Base-by-base conservation (phyloP, 2,329 filamentous ascomycete genomes). In the Verticillium klebahnii region DNA sequence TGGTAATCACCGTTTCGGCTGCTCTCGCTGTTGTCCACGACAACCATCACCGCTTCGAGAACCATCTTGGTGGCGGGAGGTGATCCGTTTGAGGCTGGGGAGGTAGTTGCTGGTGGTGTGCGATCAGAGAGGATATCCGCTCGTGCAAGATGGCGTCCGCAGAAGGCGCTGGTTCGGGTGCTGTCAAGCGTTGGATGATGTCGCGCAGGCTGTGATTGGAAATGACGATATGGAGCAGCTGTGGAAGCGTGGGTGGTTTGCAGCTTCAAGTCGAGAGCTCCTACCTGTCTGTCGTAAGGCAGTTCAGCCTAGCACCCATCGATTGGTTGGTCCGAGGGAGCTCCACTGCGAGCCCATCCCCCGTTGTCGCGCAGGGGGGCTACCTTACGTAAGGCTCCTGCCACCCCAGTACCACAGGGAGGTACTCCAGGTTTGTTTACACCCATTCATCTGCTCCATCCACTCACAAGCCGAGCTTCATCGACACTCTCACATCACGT, bases 11-110 rank as follows among this genome's bases (percentile, higher is more conserved):
- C 95, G 80, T 99, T 99, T 75, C 95, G 89, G 82, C 92, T 96
- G 81, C 91, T 93, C 82, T 99, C 95, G 82, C 93, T 97, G 85
- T 98, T 99, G 85, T 99, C 95, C 73, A 98, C 92, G 85, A 98
- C 89, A 78, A 99, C 92, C 93, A 99, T 98, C 66, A 96, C 96
- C 81, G 95, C 96, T 88, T 99, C 95, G 79, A 99, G 89, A 80
- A 89, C 91, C 95, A 99, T 99, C 74, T 84, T 93, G 87, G 77
- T 79, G 77, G 77, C 71, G 67, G 65, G 65, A 63, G 56, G 17
- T 56, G 54, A 15, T 56, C 54, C 15, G 54, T 31, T 32, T n/a
- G 54, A 45, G 32, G 61, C 32, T 61, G 57, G 67, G 59, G 60
- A 29, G 39, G 15, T 61, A 5, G 29, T 29, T 29, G 29, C 31